These are phyloP conservation scores for Petasospora rhodanensis DNA, from an alignment of 1,139 yeast species.

Conservation along the genomic window DNA sequence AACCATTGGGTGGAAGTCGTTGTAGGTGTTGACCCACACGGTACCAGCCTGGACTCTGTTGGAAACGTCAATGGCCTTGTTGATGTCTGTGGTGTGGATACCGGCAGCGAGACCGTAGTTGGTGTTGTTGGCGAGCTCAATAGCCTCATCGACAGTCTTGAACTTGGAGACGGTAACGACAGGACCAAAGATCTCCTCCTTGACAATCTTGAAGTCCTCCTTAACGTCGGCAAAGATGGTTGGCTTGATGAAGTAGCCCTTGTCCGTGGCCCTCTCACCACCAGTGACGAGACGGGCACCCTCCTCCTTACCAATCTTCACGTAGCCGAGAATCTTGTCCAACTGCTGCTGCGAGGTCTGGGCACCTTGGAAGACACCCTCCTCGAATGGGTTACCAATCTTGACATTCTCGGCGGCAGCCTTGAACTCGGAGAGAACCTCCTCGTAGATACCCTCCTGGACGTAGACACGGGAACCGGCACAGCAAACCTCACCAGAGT, in stretches of 20 bases:
- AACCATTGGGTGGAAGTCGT: conserved; percentile 75
- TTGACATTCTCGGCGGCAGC: conserved; percentile 47
- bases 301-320: conserved; percentile 67
- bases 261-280: conserved; percentile 63
- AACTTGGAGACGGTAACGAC: conserved; percentile 75
- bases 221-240: conserved; percentile 71
- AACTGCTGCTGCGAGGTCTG: conserved; percentile 75
- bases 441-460: conserved; percentile 72
- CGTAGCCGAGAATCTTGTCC: conserved; percentile 68
- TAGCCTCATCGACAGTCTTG: conserved; percentile 65
- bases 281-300: conserved; percentile 77
- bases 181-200: conserved; percentile 87
- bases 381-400: conserved; percentile 77
- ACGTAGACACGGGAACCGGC: conserved; percentile 82
- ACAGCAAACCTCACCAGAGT: conserved; percentile 86
- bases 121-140: conserved; percentile 66
- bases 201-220: conserved; percentile 63
- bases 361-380: conserved; percentile 74
- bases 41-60: conserved; percentile 74
- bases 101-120: conserved; percentile 86
- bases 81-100: conserved; percentile 62
- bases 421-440: conserved; percentile 51
- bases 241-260: conserved; percentile 78
- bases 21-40: conserved; percentile 79
- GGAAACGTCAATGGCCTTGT: conserved; percentile 61